These are phyloP conservation scores for Cytospora leucostoma DNA, from an alignment of 2,329 filamentous ascomycete species.

Conservation along the genomic window DNA sequence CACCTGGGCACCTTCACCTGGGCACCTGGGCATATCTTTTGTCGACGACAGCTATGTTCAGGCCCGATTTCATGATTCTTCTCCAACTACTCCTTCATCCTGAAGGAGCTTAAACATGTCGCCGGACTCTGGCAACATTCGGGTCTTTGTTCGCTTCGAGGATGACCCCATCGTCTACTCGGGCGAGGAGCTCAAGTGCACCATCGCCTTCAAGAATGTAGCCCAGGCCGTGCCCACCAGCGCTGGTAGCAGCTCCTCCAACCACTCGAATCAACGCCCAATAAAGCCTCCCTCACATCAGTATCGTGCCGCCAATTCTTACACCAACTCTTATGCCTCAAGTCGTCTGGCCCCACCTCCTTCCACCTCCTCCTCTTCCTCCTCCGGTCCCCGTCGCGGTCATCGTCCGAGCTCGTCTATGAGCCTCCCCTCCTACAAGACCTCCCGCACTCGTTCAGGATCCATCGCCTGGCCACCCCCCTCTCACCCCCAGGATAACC, in stretches of 20 bases:
- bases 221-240: slow-evolving; percentile 44
- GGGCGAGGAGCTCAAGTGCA: slow-evolving; percentile 93
- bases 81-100: slow-evolving; percentile 34
- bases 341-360: slow-evolving; percentile 49
- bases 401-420: slow-evolving; percentile 71
- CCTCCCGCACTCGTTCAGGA: slow-evolving; percentile 47
- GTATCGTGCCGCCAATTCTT: slow-evolving; percentile 37
- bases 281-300: slow-evolving; percentile 31
- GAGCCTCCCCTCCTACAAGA: slow-evolving; percentile 48
- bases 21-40: background rate
- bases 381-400: slow-evolving; percentile 46
- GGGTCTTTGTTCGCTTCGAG: slow-evolving; percentile 94
- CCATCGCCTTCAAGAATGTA: slow-evolving; percentile 93
- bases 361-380: slow-evolving; percentile 31
- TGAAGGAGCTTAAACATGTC: slow-evolving; percentile 49
- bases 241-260: slow-evolving; percentile 31
- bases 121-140: slow-evolving; percentile 69
- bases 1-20: no score
- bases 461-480: slow-evolving; percentile 48
- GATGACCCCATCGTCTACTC: slow-evolving; percentile 84
- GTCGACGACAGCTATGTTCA: slow-evolving; percentile 22
- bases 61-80: slow-evolving; percentile 25
- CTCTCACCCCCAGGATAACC: slow-evolving; percentile 25
- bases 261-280: slow-evolving; percentile 30
- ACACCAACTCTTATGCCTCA: slow-evolving; percentile 32